Conservation (phyloP, 2,329 filamentous ascomycete species). For the Fusarium haematococcum region DNA sequence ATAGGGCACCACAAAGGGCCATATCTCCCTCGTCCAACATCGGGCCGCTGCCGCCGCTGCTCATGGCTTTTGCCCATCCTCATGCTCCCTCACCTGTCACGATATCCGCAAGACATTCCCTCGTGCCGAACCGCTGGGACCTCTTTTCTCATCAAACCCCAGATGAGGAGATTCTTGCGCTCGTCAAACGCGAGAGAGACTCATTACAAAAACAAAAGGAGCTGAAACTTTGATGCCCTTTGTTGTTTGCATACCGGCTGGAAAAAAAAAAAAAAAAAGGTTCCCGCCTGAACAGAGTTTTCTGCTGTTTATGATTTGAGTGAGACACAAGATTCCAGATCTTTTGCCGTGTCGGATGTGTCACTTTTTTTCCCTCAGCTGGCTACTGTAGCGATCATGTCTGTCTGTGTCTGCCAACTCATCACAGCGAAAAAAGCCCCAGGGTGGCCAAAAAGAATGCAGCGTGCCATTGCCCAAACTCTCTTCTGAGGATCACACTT, state of each 20-base stretch:
- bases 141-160: constrained; percentile 21
- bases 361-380: neutral
- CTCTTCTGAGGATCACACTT: neutral
- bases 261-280: neutral
- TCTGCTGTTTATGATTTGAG: neutral
- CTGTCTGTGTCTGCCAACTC: neutral
- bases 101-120: constrained; percentile 42
- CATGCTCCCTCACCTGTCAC: constrained; percentile 18
- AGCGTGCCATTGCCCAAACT: neutral
- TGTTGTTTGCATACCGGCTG: constrained; percentile 7
- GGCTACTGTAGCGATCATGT: neutral
- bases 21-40: constrained; percentile 28
- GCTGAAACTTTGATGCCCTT: neutral
- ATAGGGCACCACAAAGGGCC: neutral
- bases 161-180: constrained; percentile 42
- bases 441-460: neutral
- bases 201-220: neutral
- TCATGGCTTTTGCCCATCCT: constrained; percentile 1
- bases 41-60: constrained; percentile 23
- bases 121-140: constrained; percentile 30
- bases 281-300: neutral
- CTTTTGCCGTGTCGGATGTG: neutral
- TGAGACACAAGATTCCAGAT: constrained; percentile 6
- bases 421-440: neutral
- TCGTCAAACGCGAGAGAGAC: constrained; percentile 20